Evolutionary conservation across 352 stramenopile species (phyloP), one percentile per base, ranked within the genome.

Genomic region (Nothophytophthora sp.): DNA sequence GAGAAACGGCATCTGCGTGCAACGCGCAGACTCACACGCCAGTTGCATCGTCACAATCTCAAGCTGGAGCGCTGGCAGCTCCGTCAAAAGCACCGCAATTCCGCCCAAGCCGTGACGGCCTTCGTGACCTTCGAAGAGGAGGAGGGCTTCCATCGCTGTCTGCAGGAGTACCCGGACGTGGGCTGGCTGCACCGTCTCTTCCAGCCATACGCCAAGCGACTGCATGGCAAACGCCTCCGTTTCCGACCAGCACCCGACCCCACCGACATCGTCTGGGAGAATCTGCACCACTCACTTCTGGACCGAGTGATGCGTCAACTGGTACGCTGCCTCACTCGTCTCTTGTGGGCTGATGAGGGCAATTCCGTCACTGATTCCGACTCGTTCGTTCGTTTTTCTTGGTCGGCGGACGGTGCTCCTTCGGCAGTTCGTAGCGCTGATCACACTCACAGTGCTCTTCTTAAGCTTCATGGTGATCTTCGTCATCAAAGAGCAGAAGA

Each of bases 91-190:
- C 52, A 53, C 12, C 53, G 55, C 33, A 62, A 75, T 24, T 70
- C 67, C 16, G 64, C 73, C 0, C 60, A 78, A 27, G 84, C 79
- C 0, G 81, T 92, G 18, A 94, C 81, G 11, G 84, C 79, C 34
- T 94, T 87, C 57, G 74, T 92, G 46, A 94, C 84, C 18, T 94
- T 94, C 49, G 81, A 94, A 51, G 77, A 94, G 39, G 83, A 92
- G 29, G 83, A 94, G 50, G 83, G 83, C 1, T 77, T 76, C 37
- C 70, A 90, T 30, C 81, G 83, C n/a, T 94, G 83, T 30, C 50
- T 94, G 22, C 60, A 70, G 25, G 81, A 92, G 54, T 94, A 92
- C 45, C 83, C 81, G 5, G 77, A 91, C 34, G 57, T 92, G 0
- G 81, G 83, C 4, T 78, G 82, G 44, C 34, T 94, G 4, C 75